Evolutionary conservation across 1,284 basidiomycete genomes (phyloP).

Genomic region (Ceratobasidium sp.): DNA sequence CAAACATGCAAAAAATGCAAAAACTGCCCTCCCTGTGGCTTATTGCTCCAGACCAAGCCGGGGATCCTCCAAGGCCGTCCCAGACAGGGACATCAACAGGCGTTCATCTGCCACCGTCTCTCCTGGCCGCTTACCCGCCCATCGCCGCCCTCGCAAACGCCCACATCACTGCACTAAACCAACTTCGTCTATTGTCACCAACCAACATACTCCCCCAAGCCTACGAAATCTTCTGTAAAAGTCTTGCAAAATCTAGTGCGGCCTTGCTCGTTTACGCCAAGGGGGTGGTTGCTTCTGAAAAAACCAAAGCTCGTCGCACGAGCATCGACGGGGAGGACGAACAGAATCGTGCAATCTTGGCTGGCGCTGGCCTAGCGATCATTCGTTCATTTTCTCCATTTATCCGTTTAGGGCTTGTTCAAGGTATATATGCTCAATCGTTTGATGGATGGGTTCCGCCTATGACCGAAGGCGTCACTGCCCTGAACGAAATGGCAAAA

Average conservation of each 20-base stretch:
- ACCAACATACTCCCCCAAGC: slow-evolving; percentile 66
- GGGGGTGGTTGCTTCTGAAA: slow-evolving; percentile 39
- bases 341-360: slow-evolving; percentile 36
- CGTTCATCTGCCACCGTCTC: slow-evolving; percentile 67
- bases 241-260: slow-evolving; percentile 64
- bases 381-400: slow-evolving; percentile 21
- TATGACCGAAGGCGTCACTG: slow-evolving; percentile 25
- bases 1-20: slow-evolving; percentile 30
- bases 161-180: slow-evolving; percentile 81
- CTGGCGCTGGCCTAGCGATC: slow-evolving; percentile 37
- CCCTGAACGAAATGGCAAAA: slow-evolving; percentile 25
- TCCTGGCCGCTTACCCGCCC: slow-evolving; percentile 81
- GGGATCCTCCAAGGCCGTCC: slow-evolving; percentile 36
- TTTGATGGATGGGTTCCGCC: slow-evolving; percentile 29
- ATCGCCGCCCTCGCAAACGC: slow-evolving; percentile 83
- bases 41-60: slow-evolving; percentile 52
- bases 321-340: slow-evolving; percentile 44
- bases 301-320: slow-evolving; percentile 42
- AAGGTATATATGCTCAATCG: slow-evolving; percentile 37
- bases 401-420: slow-evolving; percentile 28
- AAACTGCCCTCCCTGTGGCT: slow-evolving; percentile 64
- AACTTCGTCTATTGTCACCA: slow-evolving; percentile 85
- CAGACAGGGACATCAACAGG: neutral
- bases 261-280: slow-evolving; percentile 65
- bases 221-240: slow-evolving; percentile 64